These are phyloP conservation scores for Globisporangium barbulae DNA, from an alignment of 352 stramenopile genomes.

Conservation along the genomic window DNA sequence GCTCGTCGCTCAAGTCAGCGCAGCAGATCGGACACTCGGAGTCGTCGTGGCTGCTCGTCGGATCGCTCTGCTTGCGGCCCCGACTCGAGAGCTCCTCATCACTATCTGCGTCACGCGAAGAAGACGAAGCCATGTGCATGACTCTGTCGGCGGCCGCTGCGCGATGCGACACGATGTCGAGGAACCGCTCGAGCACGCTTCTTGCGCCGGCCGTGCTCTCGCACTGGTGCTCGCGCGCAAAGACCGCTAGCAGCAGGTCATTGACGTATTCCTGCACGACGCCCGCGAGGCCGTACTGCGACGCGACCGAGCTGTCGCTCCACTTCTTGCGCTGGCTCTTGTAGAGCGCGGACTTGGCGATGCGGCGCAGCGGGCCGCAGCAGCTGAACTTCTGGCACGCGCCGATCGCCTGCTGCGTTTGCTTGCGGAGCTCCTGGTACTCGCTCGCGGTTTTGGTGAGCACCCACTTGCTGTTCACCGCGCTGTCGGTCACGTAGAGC, in stretches of 20 bases:
- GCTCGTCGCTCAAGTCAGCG: slow-evolving; percentile 32
- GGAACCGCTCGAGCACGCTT: slow-evolving; percentile 47
- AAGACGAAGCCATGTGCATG: slow-evolving; percentile 2
- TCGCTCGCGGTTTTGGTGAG: slow-evolving; percentile 50
- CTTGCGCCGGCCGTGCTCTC: slow-evolving; percentile 30
- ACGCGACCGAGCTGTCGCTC: slow-evolving; percentile 26
- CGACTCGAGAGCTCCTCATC: not conserved
- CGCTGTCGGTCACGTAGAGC: slow-evolving; percentile 71
- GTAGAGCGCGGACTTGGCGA: slow-evolving; percentile 43
- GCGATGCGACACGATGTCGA: slow-evolving; percentile 34
- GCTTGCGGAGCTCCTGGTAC: slow-evolving; percentile 40
- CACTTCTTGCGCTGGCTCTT: slow-evolving; percentile 33
- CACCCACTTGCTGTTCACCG: slow-evolving; percentile 69
- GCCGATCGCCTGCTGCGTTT: slow-evolving; percentile 26
- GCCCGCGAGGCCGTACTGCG: slow-evolving; percentile 43
- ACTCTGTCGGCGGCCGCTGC: slow-evolving; percentile 10
- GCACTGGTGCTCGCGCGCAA: slow-evolving; percentile 38
- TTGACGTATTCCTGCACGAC: slow-evolving; percentile 67
- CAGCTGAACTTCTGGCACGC: slow-evolving; percentile 45
- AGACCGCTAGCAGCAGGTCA: slow-evolving; percentile 40
- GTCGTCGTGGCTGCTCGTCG: slow-evolving; percentile 24
- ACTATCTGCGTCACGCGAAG: not conserved
- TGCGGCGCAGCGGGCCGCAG: slow-evolving; percentile 52
- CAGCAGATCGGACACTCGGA: slow-evolving; percentile 75
- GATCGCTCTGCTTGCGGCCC: not conserved